Conservation (phyloP, 768 basidiomycete species). For the Exsudoporus frostii region DNA sequence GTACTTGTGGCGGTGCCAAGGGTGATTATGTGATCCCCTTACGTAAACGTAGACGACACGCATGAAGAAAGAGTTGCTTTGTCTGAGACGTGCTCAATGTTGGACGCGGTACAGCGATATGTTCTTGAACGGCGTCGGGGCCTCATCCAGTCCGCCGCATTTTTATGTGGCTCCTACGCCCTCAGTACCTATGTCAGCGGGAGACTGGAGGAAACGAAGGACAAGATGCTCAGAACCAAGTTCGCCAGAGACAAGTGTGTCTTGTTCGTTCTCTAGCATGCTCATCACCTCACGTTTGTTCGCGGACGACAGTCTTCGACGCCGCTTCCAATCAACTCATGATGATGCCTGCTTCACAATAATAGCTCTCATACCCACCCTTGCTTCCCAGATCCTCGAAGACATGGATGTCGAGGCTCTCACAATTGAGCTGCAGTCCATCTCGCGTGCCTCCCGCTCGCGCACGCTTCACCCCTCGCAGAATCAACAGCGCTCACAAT, state of each 20-base stretch:
- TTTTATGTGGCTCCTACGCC: conserved; percentile 62
- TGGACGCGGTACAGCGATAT: conserved; percentile 43
- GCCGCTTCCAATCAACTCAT: conserved; percentile 73
- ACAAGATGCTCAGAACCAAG: conserved; percentile 55
- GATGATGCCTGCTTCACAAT: conserved; percentile 76
- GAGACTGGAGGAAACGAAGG: conserved; percentile 64
- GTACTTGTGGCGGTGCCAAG: no score
- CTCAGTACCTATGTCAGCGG: conserved; percentile 57
- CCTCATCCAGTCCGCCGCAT: conserved; percentile 47
- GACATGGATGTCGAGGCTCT: conserved; percentile 76
- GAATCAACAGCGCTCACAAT: conserved; percentile 26
- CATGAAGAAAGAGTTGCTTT: neutral
- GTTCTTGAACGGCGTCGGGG: conserved; percentile 46
- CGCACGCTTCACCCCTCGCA: conserved; percentile 12
- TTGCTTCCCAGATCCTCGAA: conserved; percentile 60
- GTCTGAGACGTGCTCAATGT: conserved; percentile 32
- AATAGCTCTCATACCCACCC: conserved; percentile 64
- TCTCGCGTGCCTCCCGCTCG: conserved; percentile 35
- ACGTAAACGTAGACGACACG: conserved; percentile 4
- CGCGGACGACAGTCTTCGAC: conserved; percentile 48
- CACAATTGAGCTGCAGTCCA: conserved; percentile 52
- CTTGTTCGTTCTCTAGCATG: neutral
- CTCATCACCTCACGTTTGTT: conserved; percentile 2
- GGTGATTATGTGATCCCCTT: conserved; percentile 6
- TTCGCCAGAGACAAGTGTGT: conserved; percentile 57